Evolutionary conservation across 2,329 filamentous ascomycete genomes (phyloP), one percentile per base, ranked within the genome.

Genomic region (Nemania diffusa): DNA sequence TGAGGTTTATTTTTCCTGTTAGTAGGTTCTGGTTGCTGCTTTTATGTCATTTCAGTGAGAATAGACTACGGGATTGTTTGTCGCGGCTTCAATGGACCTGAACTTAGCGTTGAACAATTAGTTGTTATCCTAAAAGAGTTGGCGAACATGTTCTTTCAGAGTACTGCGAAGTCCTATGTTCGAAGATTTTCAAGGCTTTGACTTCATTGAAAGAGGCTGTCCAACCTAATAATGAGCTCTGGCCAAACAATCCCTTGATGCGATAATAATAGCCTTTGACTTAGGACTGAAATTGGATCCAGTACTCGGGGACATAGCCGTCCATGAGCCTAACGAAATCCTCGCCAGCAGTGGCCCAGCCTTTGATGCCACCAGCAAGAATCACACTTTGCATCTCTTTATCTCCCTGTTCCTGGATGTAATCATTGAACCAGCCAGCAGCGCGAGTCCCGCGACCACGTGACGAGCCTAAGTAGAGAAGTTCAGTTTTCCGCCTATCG

Each of bases 371-470:
- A 0, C 82, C 86, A 9, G 75, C 71, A 3, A 88, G 77, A 1
- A 85, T 80, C 34, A 86, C 61, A 67, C 85, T 88, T 69, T 83
- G 67, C 73, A 87, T 82, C 0, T 75, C 71, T 0, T 55, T 71
- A 64, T 85, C 81, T 0, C 74, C 73, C 40, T 81, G 73, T 0
- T 82, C 78, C 2, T 75, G 73, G 32, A 88, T 75, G 64, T 86
- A 79, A 73, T 89, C 87, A 3, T 78, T 79, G 72, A 89, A 84
- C 86, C 86, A 89, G 7, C 80, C 81, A 1, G 84, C 85, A 1
- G 84, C 82, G n/a, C 87, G 80, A 2, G 80, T 83, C 2, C 86
- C 87, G 2, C 87, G 83, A 4, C 86, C 87, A 2, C 70, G 69
- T 1, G 84, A 88, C 1, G 87, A 88, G 2, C 83, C 87, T 89